Evolutionary conservation across 2,329 filamentous ascomycete species (phyloP).

Genomic region (Fusarium sp.): DNA sequence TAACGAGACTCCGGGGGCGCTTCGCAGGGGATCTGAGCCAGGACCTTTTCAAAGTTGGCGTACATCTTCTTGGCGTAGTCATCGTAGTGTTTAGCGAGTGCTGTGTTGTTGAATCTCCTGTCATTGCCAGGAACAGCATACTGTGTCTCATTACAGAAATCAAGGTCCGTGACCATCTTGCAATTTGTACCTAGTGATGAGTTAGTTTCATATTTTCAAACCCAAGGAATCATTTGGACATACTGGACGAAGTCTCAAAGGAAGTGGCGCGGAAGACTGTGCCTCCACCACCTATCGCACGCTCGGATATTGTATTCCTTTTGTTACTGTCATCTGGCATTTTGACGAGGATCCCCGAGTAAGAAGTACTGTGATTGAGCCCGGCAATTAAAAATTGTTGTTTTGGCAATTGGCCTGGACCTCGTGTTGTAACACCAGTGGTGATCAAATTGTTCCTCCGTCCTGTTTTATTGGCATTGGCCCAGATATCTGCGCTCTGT

Average conservation of each 20-base stretch:
- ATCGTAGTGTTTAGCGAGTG: constrained; percentile 80
- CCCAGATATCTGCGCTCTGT: constrained; percentile 69
- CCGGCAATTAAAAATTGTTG: constrained; percentile 87
- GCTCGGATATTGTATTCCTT: constrained; percentile 43
- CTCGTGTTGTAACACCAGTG: constrained; percentile 74
- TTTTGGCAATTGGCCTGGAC: constrained; percentile 73
- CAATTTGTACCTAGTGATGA: constrained; percentile 74
- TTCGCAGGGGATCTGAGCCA: constrained; percentile 88
- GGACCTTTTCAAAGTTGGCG: constrained; percentile 79
- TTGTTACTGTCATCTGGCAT: constrained; percentile 59
- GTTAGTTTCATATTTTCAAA: constrained; percentile 7
- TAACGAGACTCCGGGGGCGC: constrained; percentile 77
- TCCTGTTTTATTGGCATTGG: constrained; percentile 59
- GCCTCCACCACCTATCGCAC: constrained; percentile 74
- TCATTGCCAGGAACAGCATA: constrained; percentile 90
- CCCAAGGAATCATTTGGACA: constrained; percentile 40
- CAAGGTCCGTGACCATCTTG: constrained; percentile 84
- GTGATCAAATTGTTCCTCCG: constrained; percentile 58
- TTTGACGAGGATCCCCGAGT: constrained; percentile 77
- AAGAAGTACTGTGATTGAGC: constrained; percentile 75
- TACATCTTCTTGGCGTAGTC: constrained; percentile 74
- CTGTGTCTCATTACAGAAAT: constrained; percentile 86
- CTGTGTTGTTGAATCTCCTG: constrained; percentile 65
- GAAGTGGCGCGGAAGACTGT: constrained; percentile 74
- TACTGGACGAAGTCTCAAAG: constrained; percentile 84